Percentiles rank a stretch among this genome's conserved stretches.
These are phyloP conservation scores for Phytopythium oedochilum DNA, from an alignment of 352 stramenopile genomes.

Conservation along the genomic window DNA sequence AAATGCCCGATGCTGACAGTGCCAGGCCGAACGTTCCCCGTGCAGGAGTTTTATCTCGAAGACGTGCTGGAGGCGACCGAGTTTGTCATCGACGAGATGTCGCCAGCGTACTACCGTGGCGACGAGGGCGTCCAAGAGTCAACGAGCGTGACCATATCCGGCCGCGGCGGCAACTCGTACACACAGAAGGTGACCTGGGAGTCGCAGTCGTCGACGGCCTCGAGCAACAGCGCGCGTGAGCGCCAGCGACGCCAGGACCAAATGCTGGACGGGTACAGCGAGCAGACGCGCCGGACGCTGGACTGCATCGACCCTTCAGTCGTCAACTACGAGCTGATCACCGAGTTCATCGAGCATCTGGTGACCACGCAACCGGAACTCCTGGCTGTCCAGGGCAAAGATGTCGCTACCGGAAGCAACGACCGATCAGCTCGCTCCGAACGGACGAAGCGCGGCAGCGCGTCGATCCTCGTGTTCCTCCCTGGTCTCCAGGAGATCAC, in stretches of 20 bases:
- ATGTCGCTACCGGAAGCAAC: not conserved
- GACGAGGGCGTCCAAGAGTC: constrained; percentile 27
- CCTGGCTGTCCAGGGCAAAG: constrained; percentile 11
- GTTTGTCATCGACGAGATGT: constrained; percentile 81
- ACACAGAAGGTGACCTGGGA: constrained; percentile 61
- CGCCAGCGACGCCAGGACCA: constrained; percentile 19
- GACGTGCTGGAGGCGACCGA: constrained; percentile 88
- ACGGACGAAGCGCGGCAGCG: constrained; percentile 14
- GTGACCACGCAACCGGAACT: constrained; percentile 39
- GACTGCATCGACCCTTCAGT: constrained; percentile 85
- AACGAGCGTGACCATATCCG: constrained; percentile 57
- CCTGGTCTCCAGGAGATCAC: constrained; percentile 94
- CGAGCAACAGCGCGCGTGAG: constrained; percentile 28
- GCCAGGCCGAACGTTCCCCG: constrained; percentile 94
- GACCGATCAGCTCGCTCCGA: not conserved
- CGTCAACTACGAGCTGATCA: constrained; percentile 95
- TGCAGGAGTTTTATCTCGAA: constrained; percentile 95
- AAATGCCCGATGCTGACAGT: constrained; percentile 87
- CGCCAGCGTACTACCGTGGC: constrained; percentile 34
- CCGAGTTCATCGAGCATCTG: constrained; percentile 85
- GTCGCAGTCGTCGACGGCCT: constrained; percentile 24
- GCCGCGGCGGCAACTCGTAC: constrained; percentile 55
- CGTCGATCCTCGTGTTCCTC: constrained; percentile 95
- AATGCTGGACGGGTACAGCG: constrained; percentile 74
- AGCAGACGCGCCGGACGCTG: constrained; percentile 81